A percentile compares a stretch with the other conserved stretches of the same genome.
phyloP scores from a whole-genome alignment of 768 basidiomycete genomes.

The Mycena leptocephala region DNA sequence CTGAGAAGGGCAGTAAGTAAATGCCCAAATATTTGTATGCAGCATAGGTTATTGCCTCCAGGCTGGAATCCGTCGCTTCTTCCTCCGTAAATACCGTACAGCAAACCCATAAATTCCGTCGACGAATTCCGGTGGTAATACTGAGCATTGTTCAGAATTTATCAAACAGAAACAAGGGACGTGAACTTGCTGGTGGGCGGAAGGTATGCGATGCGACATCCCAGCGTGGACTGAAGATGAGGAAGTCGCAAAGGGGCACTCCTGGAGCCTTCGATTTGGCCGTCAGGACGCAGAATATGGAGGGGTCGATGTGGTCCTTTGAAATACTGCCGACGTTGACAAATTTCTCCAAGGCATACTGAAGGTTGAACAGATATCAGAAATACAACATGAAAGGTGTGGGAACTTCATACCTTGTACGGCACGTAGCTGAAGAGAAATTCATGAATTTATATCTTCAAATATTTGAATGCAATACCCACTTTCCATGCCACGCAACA shows the following conservation, averaged over 20 bases:
- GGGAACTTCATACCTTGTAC: constrained; percentile 21
- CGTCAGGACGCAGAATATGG: constrained; percentile 79
- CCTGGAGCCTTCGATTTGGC: constrained; percentile 74
- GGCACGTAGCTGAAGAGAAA: constrained; percentile 24
- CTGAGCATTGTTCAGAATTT: constrained; percentile 43
- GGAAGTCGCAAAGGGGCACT: constrained; percentile 74
- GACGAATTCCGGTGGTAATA: constrained; percentile 78
- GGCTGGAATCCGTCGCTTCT: constrained; percentile 76
- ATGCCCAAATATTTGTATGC: background rate
- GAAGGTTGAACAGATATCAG: background rate
- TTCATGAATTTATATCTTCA: background rate
- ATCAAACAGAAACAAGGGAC: constrained; percentile 1
- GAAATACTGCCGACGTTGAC: constrained; percentile 75
- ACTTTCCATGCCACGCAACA: constrained; percentile 82
- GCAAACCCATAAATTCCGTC: constrained; percentile 76
- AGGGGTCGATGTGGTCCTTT: constrained; percentile 81
- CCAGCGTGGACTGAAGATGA: constrained; percentile 78
- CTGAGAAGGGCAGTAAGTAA: constrained; percentile 34
- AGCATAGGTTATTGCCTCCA: constrained; percentile 48
- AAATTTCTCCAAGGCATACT: constrained; percentile 78
- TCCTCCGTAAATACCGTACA: constrained; percentile 77
- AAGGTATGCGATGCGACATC: constrained; percentile 74
- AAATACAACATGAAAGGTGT: background rate
- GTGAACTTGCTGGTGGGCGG: constrained; percentile 67
- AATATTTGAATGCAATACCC: constrained; percentile 36